Percentiles rank a stretch among this genome's conserved stretches.
Evolutionary conservation across 352 stramenopile species (phyloP).

Genomic region (Elongisporangium undulatum): DNA sequence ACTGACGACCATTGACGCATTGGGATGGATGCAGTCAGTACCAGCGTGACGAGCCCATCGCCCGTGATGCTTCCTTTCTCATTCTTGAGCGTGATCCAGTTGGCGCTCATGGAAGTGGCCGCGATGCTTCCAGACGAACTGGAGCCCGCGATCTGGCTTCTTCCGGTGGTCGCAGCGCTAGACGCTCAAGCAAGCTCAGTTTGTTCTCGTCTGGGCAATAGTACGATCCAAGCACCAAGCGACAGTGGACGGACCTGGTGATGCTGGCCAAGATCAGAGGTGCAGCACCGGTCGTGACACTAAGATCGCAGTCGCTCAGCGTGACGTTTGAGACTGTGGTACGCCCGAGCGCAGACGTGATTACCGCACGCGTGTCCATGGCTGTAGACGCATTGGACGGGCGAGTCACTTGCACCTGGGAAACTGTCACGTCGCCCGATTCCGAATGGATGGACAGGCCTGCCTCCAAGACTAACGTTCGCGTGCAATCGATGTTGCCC

Average conservation of each 20-base stretch:
- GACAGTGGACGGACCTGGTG: conserved; percentile 46
- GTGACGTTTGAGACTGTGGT: conserved; percentile 38
- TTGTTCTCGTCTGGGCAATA: not conserved
- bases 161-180: conserved; percentile 41
- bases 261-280: conserved; percentile 32
- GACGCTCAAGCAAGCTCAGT: not conserved
- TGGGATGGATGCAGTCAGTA: conserved; percentile 13
- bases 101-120: conserved; percentile 30
- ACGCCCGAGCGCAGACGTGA: conserved; percentile 45
- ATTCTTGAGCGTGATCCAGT: conserved; percentile 55
- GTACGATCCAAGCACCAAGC: conserved; percentile 1
- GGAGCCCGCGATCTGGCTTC: conserved; percentile 40
- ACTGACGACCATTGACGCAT: not conserved
- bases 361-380: conserved; percentile 19
- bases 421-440: conserved; percentile 47
- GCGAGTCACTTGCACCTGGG: not conserved
- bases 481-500: conserved; percentile 38
- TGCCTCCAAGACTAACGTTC: conserved; percentile 25
- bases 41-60: conserved; percentile 25
- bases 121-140: conserved; percentile 49
- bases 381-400: not conserved
- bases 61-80: conserved; percentile 38
- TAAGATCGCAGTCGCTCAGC: conserved; percentile 49
- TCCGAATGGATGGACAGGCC: conserved; percentile 32
- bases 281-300: conserved; percentile 41